Evolutionary conservation across 1,284 basidiomycete genomes (phyloP).

Genomic region (Marasmius fiardii): DNA sequence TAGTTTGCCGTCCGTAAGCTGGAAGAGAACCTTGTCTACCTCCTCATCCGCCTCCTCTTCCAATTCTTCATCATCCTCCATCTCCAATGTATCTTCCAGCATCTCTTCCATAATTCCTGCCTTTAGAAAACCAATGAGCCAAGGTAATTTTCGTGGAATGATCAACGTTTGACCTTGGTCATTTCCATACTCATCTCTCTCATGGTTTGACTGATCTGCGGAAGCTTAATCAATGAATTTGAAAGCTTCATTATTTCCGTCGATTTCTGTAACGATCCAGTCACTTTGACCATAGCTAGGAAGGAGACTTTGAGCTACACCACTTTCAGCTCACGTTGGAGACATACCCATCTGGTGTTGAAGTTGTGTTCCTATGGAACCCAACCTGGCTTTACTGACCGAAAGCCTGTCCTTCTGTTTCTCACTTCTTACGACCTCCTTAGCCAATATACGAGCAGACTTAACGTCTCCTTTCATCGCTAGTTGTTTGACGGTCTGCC

Average conservation of each 20-base stretch:
- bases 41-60: slow-evolving; percentile 97
- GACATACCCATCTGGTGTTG: slow-evolving; percentile 85
- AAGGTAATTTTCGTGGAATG: not conserved
- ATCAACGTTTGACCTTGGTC: slow-evolving; percentile 72
- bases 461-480: slow-evolving; percentile 92
- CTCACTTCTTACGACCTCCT: slow-evolving; percentile 91
- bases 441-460: slow-evolving; percentile 88
- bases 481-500: slow-evolving; percentile 83
- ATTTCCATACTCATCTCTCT: slow-evolving; percentile 98
- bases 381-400: slow-evolving; percentile 90
- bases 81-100: slow-evolving; percentile 82
- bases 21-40: slow-evolving; percentile 95
- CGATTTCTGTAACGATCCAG: slow-evolving; percentile 94
- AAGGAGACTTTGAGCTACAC: not conserved
- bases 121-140: slow-evolving; percentile 35
- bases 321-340: not conserved
- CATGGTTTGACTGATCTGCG: slow-evolving; percentile 92
- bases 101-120: slow-evolving; percentile 94
- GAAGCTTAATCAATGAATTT: slow-evolving; percentile 88
- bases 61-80: slow-evolving; percentile 91
- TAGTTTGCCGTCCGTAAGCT: slow-evolving; percentile 94
- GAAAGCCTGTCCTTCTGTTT: slow-evolving; percentile 94
- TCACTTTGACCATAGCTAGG: slow-evolving; percentile 94
- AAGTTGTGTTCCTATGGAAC: slow-evolving; percentile 90
- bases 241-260: slow-evolving; percentile 99